Percentiles rank a stretch among this genome's conserved stretches.
These are phyloP conservation scores for Saprolegnia diclina DNA, from an alignment of 352 stramenopile genomes.

Conservation along the genomic window DNA sequence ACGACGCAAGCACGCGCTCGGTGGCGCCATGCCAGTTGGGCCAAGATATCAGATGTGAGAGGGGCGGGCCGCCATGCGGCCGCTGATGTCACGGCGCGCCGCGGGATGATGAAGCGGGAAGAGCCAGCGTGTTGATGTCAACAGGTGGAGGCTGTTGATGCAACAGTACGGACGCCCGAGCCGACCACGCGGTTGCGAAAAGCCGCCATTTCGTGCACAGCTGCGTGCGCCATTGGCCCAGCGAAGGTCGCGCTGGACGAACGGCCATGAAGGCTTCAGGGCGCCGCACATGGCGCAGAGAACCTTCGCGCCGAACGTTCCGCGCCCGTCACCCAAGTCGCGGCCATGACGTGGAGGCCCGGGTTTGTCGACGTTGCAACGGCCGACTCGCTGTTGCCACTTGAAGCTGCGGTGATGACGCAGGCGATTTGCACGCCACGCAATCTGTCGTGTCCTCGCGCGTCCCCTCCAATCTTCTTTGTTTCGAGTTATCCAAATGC, in stretches of 20 bases:
- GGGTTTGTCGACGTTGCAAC: not conserved
- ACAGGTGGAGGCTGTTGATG: not conserved
- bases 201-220: not conserved
- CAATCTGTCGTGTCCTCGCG: too few species aligned
- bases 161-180: not conserved
- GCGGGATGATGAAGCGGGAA: not conserved
- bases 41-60: too few species aligned
- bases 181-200: not conserved
- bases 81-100: too few species aligned
- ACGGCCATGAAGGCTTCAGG: not conserved
- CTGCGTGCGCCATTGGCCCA: too few species aligned
- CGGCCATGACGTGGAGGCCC: not conserved
- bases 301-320: not conserved
- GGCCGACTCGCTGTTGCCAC: not conserved
- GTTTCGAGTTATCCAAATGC: not conserved
- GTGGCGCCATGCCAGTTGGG: too few species aligned
- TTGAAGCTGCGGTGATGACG: not conserved
- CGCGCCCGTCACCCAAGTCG: not conserved
- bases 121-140: not conserved
- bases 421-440: not conserved
- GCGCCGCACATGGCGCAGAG: not conserved
- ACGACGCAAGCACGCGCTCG: too few species aligned
- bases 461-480: too few species aligned
- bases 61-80: too few species aligned
- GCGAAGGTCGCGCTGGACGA: not conserved